Base-by-base conservation (phyloP, 306 rosid genomes). In the Prunus salicina region DNA sequence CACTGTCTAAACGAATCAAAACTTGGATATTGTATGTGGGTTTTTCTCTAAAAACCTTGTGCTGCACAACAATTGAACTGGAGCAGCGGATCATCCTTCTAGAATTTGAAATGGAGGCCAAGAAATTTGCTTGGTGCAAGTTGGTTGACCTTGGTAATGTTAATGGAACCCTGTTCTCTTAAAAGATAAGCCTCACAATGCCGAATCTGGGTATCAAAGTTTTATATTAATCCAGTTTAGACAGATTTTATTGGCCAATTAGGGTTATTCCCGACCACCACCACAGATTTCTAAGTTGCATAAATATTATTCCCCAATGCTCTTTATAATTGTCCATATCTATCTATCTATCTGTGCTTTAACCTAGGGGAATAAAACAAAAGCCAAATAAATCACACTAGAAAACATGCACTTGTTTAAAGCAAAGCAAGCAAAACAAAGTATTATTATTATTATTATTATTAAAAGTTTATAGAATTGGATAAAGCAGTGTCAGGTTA, bases 271-370 rank as follows among this genome's bases (percentile, higher is more conserved):
- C 76, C 80, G 81, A 82, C 81, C 82, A 78, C 81, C 82, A 78
- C 76, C 76, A 73, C 82, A 72, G 62, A 69, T 82, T 76, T 80
- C 79, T 82, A 80, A 73, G 83, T 52, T 72, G 77, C 81, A 78
- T 74, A 75, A 83, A 80, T 86, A 78, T 77, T 80, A 83, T 83
- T 86, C 87, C 71, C 77, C 53, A 74, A 3, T 63, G 76, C 80
- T 61, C 73, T 84, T 25, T 49, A 52, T 52, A 55, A 50, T 72
- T 76, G 84, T 71, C 65, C 77, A 50, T 52, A 46, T 74, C 64
- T 71, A 34, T 34, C 64, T 71, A 6, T 34, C 41, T 34, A 34
- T 34, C 46, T 61, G 14, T 51, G 24, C 64, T 74, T 65, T 63
- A 56, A 63, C 73, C 38, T 50, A 49, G 75, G 70, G 77, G 47